phyloP scores from a whole-genome alignment of 371 early-diverging fungal genomes.

The Mortierella sp. region DNA sequence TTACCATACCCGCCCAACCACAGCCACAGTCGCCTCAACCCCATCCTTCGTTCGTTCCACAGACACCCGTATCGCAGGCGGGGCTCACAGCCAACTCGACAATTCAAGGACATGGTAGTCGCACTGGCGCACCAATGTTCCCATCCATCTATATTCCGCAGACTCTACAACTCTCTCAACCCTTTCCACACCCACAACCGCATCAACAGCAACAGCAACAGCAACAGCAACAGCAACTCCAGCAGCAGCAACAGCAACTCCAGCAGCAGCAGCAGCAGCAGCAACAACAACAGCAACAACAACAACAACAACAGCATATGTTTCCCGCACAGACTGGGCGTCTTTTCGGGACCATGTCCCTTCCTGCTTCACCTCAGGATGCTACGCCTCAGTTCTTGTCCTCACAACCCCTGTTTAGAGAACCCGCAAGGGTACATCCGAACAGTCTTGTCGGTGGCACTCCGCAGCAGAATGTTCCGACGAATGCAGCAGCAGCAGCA shows the following conservation, averaged over 20 bases:
- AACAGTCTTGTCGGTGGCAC: not conserved
- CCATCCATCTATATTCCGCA: conserved; percentile 27
- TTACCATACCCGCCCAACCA: conserved; percentile 14
- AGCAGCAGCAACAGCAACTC: not conserved
- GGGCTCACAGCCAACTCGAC: conserved; percentile 13
- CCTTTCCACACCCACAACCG: not conserved
- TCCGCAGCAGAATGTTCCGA: conserved; percentile 7
- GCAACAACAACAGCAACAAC: conserved; percentile 8
- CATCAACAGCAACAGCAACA: conserved; percentile 22
- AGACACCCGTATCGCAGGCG: not conserved
- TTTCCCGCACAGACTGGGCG: conserved; percentile 12
- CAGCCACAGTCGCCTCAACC: conserved; percentile 16
- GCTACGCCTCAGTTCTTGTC: conserved; percentile 15
- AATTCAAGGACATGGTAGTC: conserved; percentile 5
- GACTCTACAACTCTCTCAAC: conserved; percentile 21
- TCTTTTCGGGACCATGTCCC: conserved; percentile 27
- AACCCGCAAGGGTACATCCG: conserved; percentile 3
- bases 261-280: conserved; percentile 12
- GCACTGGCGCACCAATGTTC: conserved; percentile 18
- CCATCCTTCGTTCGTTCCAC: not conserved
- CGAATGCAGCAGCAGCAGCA: not conserved
- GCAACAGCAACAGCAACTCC: not conserved
- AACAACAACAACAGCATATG: conserved; percentile 3
- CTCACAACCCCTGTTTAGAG: conserved; percentile 14
- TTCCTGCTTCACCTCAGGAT: conserved; percentile 41